A percentile compares a stretch with the other conserved stretches of the same genome.
Conservation (phyloP, 1,139 yeast genomes). For the Yamadazyma conglobata region DNA sequence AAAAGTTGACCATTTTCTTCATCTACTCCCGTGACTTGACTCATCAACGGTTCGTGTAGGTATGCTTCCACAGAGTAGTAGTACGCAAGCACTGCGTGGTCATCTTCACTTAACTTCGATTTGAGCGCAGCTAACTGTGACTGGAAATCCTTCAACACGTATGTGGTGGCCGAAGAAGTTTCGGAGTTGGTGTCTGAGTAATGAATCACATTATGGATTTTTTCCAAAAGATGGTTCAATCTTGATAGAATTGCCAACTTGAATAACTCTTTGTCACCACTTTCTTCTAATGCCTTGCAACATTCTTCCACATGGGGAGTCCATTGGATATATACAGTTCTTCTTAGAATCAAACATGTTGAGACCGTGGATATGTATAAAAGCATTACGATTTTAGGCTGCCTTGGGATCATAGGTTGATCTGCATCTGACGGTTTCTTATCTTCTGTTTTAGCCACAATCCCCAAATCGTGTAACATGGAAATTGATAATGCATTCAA, state of each 20-base stretch:
- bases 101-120: constrained; percentile 31
- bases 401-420: constrained; percentile 27
- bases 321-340: constrained; percentile 54
- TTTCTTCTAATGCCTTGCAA: constrained; percentile 44
- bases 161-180: constrained; percentile 23
- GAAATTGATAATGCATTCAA: constrained; percentile 65
- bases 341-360: constrained; percentile 50
- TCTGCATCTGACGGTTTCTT: constrained; percentile 8
- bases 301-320: constrained; percentile 63
- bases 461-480: constrained; percentile 72
- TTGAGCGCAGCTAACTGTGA: constrained; percentile 36
- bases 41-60: constrained; percentile 59
- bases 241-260: constrained; percentile 59
- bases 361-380: constrained; percentile 51
- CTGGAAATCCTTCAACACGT: constrained; percentile 41
- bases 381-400: constrained; percentile 42
- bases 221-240: constrained; percentile 59
- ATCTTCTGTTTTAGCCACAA: constrained; percentile 40
- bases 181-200: constrained; percentile 29
- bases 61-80: constrained; percentile 70
- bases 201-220: constrained; percentile 53
- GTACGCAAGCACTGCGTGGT: constrained; percentile 46
- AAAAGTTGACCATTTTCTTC: constrained; percentile 13
- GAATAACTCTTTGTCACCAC: constrained; percentile 25
- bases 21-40: constrained; percentile 23